These are phyloP conservation scores for Populus ilicifolia DNA, from an alignment of 345 rosid genomes.

Conservation along the genomic window DNA sequence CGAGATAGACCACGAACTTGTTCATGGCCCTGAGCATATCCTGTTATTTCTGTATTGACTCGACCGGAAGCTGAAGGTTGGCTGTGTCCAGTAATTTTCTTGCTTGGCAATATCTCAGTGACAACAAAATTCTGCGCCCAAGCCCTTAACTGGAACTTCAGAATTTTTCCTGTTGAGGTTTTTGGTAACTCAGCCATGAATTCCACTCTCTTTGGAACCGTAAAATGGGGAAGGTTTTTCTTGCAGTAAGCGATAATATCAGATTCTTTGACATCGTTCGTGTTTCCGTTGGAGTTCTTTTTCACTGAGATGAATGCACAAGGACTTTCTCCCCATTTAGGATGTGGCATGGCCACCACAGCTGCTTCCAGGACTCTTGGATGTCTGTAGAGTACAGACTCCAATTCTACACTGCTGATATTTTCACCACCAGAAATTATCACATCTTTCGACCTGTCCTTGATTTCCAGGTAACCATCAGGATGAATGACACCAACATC, in stretches of 20 bases:
- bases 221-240: conserved; percentile 34
- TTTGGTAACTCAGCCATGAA: conserved; percentile 37
- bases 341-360: conserved; percentile 47
- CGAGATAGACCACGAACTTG: conserved; percentile 34
- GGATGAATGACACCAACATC: conserved; percentile 48
- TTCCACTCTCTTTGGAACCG: conserved; percentile 45
- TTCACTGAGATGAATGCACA: conserved; percentile 35
- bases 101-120: not conserved
- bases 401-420: conserved; percentile 45
- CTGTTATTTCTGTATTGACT: not conserved
- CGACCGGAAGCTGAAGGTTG: not conserved
- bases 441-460: conserved; percentile 45
- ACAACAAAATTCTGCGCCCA: conserved; percentile 22
- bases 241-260: conserved; percentile 31
- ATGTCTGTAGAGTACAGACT: conserved; percentile 36
- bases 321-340: conserved; percentile 43
- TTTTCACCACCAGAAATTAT: conserved; percentile 49
- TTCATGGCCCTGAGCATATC: conserved; percentile 11
- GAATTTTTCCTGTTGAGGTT: conserved; percentile 37
- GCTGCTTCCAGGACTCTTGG: conserved; percentile 44
- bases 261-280: conserved; percentile 24
- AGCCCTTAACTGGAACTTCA: conserved; percentile 31
- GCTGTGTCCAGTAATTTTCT: not conserved
- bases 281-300: conserved; percentile 13
- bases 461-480: conserved; percentile 46